phyloP scores from a whole-genome alignment of 441 rosid genomes.

The Erodium chrysanthum region DNA sequence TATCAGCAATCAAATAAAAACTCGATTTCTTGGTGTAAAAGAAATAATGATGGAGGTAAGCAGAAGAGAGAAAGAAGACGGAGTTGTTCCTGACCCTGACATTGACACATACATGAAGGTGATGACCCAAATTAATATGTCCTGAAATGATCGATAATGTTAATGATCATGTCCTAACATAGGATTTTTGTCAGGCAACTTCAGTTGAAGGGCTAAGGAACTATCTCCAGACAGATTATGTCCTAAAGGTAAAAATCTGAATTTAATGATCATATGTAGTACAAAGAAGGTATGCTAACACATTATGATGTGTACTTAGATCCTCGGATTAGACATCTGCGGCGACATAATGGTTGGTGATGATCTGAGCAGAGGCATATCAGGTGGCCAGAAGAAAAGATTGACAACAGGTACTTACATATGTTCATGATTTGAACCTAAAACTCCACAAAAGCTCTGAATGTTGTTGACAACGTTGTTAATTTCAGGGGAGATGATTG shows the following conservation, averaged over 20 bases:
- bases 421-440: too few relatives aligned
- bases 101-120: constrained; percentile 69
- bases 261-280: not conserved
- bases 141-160: too few relatives aligned
- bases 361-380: constrained; percentile 48
- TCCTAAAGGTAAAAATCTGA: constrained; percentile 30
- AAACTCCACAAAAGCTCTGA: too few relatives aligned
- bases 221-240: constrained; percentile 33
- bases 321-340: constrained; percentile 58
- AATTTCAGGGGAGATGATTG: constrained; percentile 37
- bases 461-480: not conserved
- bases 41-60: constrained; percentile 39
- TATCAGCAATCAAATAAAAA: not conserved
- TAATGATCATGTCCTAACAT: too few relatives aligned
- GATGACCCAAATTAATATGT: not conserved
- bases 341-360: constrained; percentile 47
- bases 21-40: constrained; percentile 10
- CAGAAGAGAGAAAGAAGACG: constrained; percentile 41
- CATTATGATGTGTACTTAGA: constrained; percentile 29
- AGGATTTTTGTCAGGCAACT: constrained; percentile 24
- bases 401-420: constrained; percentile 43
- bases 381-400: constrained; percentile 65
- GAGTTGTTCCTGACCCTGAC: constrained; percentile 42
- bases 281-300: not conserved
- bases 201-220: constrained; percentile 24